Evolutionary conservation across 371 early-diverging fungal species (phyloP).

Genomic region (Nematocida minor): DNA sequence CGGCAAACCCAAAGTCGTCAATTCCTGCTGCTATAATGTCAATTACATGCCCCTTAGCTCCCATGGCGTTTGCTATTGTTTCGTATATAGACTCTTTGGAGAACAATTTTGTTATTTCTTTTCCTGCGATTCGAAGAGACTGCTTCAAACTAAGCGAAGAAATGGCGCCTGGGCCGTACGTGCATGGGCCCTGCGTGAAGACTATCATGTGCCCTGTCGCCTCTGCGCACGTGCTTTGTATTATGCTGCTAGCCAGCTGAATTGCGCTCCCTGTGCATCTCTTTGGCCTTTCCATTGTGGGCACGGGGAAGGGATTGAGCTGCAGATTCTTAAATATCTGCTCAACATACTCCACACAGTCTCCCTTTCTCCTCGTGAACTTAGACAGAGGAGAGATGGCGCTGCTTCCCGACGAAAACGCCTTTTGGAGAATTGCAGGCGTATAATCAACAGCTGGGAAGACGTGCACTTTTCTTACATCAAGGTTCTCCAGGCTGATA

Average conservation of each 20-base stretch:
- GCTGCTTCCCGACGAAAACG: not conserved
- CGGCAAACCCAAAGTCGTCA: conserved; percentile 87
- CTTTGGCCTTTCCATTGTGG: conserved; percentile 79
- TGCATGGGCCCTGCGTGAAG: conserved; percentile 91
- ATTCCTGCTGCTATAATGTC: conserved; percentile 84
- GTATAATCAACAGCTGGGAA: conserved; percentile 90
- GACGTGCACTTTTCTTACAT: conserved; percentile 88
- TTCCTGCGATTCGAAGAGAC: conserved; percentile 86
- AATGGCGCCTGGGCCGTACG: conserved; percentile 92
- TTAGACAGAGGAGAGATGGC: conserved; percentile 10
- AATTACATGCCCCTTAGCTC: conserved; percentile 73
- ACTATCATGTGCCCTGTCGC: conserved; percentile 87
- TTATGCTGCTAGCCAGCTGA: conserved; percentile 82
- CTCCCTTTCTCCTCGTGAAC: conserved; percentile 69
- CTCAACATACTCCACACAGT: conserved; percentile 83
- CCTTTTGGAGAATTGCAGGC: conserved; percentile 82
- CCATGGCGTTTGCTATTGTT: conserved; percentile 74
- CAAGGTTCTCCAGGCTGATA: conserved; percentile 71
- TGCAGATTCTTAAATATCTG: conserved; percentile 85
- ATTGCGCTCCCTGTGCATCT: conserved; percentile 94
- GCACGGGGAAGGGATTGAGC: conserved; percentile 95
- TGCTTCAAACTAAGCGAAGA: conserved; percentile 83
- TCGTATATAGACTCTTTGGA: conserved; percentile 83
- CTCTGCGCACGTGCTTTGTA: conserved; percentile 69
- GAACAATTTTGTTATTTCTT: conserved; percentile 76